These are phyloP conservation scores for Oryza coarctata DNA, from an alignment of 176 grass and related monocot genomes.

Conservation along the genomic window DNA sequence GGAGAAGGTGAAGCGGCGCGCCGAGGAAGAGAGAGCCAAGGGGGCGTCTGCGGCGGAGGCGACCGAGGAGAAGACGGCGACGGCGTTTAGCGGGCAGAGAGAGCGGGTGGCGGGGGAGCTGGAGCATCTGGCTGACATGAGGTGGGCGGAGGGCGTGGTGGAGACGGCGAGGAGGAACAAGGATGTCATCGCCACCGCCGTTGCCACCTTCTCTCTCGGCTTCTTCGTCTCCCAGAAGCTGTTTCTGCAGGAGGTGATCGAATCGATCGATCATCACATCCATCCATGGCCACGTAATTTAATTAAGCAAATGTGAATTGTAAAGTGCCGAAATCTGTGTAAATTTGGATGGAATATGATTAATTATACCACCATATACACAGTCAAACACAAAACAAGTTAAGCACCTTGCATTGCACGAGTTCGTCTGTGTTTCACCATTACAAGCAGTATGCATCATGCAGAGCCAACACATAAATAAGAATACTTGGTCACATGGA, in stretches of 20 bases:
- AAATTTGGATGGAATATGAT: neutral
- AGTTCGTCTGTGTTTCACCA: no score
- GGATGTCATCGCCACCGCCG: constrained; percentile 28
- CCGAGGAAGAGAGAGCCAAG: constrained; percentile 1
- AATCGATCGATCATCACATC: neutral
- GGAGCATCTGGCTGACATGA: neutral
- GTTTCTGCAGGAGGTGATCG: constrained; percentile 29
- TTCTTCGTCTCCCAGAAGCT: constrained; percentile 37
- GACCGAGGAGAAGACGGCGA: neutral
- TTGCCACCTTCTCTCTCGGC: constrained; percentile 42
- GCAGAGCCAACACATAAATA: no score
- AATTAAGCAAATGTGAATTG: neutral
- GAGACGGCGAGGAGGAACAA: constrained; percentile 39
- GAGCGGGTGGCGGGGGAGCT: constrained; percentile 28
- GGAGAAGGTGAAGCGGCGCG: neutral
- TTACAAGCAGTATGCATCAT: no score
- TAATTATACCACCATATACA: neutral
- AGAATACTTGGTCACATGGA: neutral
- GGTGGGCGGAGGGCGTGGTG: constrained; percentile 36
- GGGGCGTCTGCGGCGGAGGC: neutral
- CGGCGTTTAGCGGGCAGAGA: neutral
- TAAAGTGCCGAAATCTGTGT: neutral
- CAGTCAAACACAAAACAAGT: neutral
- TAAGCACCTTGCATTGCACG: neutral
- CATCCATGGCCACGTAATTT: neutral